Conservation (phyloP, 805 yeast genomes). For the Kazachstania martiniae region DNA sequence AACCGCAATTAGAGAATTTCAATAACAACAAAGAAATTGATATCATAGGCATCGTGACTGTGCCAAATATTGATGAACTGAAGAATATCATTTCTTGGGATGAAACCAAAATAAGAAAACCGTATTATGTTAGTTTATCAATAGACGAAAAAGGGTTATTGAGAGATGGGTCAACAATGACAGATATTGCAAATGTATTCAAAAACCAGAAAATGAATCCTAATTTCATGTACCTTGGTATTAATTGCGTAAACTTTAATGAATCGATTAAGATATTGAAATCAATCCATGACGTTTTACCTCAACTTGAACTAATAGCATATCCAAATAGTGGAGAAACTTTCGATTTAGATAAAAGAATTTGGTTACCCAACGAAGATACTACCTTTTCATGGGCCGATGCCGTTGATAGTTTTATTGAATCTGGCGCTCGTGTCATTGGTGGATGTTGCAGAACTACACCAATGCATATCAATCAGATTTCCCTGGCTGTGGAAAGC, state of each 20-base stretch:
- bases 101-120: slow-evolving; percentile 29
- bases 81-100: slow-evolving; percentile 33
- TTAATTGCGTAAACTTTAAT: slow-evolving; percentile 51
- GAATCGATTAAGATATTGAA: slow-evolving; percentile 32
- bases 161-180: slow-evolving; percentile 41
- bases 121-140: slow-evolving; percentile 37
- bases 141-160: slow-evolving; percentile 28
- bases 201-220: slow-evolving; percentile 11
- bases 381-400: slow-evolving; percentile 29
- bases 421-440: slow-evolving; percentile 36
- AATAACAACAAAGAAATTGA: slow-evolving; percentile 41
- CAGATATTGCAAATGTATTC: slow-evolving; percentile 21
- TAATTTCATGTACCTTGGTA: slow-evolving; percentile 43
- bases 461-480: slow-evolving; percentile 32
- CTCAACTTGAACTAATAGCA: slow-evolving; percentile 34
- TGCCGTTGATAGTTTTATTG: slow-evolving; percentile 32
- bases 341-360: slow-evolving; percentile 38
- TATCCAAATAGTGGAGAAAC: slow-evolving; percentile 73
- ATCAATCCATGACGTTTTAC: slow-evolving; percentile 8
- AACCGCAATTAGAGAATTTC: slow-evolving; percentile 34
- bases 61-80: slow-evolving; percentile 52
- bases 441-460: slow-evolving; percentile 74
- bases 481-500: slow-evolving; percentile 9
- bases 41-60: slow-evolving; percentile 57
- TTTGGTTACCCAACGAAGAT: slow-evolving; percentile 28